phyloP scores from a whole-genome alignment of 768 basidiomycete genomes.

The Kwoniella dendrophila region DNA sequence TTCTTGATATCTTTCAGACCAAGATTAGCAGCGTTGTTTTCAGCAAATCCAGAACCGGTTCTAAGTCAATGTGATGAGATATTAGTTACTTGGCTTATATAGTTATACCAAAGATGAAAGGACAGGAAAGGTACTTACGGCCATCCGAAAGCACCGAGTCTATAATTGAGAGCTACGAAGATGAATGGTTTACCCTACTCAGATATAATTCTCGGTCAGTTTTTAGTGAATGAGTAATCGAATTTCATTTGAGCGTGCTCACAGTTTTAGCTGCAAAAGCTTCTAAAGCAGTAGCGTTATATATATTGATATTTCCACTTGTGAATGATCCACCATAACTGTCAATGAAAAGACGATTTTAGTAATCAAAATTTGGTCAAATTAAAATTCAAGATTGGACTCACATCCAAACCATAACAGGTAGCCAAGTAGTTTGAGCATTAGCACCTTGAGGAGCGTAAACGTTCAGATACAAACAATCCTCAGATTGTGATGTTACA shows the following conservation, averaged over 20 bases:
- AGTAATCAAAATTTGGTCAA: not conserved
- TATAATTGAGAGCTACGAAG: constrained; percentile 62
- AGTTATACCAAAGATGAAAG: too few relatives aligned
- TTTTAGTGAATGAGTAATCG: not conserved
- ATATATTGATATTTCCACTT: constrained; percentile 45
- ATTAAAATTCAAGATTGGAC: constrained; percentile 12
- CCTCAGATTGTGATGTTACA: constrained; percentile 56
- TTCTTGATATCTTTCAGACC: constrained; percentile 67
- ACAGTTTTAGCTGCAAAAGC: constrained; percentile 31
- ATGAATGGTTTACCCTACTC: constrained; percentile 60
- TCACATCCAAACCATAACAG: constrained; percentile 60
- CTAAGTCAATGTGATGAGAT: constrained; percentile 6
- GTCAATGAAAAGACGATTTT: not conserved
- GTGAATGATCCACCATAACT: constrained; percentile 59
- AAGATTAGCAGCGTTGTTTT: constrained; percentile 58
- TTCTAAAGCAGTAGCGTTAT: constrained; percentile 53
- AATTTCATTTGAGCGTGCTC: not conserved
- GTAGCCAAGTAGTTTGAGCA: constrained; percentile 47
- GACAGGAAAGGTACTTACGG: constrained; percentile 28
- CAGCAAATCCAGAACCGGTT: constrained; percentile 40
- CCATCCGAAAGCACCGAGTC: constrained; percentile 62
- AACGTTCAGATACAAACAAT: constrained; percentile 62
- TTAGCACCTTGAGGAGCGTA: constrained; percentile 57
- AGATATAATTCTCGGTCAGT: not conserved
- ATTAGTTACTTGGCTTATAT: not conserved